phyloP scores from a whole-genome alignment of 2,329 filamentous ascomycete genomes.

The Pseudopyricularia javanii region DNA sequence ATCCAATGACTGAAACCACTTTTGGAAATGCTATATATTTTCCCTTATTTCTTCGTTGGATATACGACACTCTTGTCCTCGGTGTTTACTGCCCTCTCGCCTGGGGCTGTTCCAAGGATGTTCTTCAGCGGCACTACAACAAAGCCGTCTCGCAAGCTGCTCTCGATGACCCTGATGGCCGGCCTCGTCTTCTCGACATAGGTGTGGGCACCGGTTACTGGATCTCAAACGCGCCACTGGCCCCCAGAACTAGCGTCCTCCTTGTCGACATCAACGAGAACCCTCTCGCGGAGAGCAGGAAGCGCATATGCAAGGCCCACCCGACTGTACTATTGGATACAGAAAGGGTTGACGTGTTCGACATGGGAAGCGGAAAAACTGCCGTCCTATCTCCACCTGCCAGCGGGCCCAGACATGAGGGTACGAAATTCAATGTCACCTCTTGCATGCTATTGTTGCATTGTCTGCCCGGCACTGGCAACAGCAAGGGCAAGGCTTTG shows the following conservation, averaged over 20 bases:
- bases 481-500: neutral
- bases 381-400: neutral
- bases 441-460: neutral
- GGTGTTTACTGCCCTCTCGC: neutral
- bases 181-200: neutral
- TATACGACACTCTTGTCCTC: neutral
- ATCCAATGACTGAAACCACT: neutral
- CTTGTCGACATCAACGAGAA: neutral
- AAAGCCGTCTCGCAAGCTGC: neutral
- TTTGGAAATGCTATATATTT: neutral
- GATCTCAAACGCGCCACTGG: neutral
- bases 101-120: neutral
- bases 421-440: neutral
- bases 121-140: neutral
- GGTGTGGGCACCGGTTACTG: neutral
- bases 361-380: neutral
- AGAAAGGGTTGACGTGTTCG: neutral
- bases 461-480: neutral
- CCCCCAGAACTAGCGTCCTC: neutral
- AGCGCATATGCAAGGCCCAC: neutral
- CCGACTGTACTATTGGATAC: neutral
- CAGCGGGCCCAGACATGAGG: neutral
- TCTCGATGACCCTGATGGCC: neutral
- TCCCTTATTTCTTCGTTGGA: neutral
- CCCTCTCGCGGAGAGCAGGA: neutral